These are phyloP conservation scores for Gracilariopsis chorda DNA, from an alignment of 23 red algal species.

Conservation along the genomic window DNA sequence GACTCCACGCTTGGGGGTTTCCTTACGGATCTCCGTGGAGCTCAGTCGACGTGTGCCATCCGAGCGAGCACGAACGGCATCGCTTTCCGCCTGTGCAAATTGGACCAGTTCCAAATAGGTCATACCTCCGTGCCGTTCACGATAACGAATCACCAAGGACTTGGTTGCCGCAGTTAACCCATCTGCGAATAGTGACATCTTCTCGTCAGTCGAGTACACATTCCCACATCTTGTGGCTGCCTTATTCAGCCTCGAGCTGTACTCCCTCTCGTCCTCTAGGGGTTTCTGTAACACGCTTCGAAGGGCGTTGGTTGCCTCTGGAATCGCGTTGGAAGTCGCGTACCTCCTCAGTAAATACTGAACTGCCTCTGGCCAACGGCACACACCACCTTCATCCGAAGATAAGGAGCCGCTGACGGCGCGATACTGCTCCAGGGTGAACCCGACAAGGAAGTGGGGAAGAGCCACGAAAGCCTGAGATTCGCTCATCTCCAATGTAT, in stretches of 20 bases:
- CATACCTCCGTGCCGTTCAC: not conserved
- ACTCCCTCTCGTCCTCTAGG: not conserved
- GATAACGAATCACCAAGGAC: not conserved
- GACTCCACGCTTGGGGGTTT: no score
- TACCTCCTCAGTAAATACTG: slow-evolving; percentile 13
- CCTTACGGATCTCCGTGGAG: no score
- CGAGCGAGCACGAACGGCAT: not conserved
- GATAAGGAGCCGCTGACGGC: not conserved
- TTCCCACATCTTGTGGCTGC: slow-evolving; percentile 11
- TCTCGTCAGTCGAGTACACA: not conserved
- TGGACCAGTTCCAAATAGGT: not conserved
- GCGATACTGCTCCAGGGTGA: not conserved
- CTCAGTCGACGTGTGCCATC: no score
- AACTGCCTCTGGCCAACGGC: not conserved
- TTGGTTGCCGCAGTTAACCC: not conserved
- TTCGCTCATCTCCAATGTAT: not conserved
- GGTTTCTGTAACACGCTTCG: not conserved
- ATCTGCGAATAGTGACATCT: not conserved
- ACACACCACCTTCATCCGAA: not conserved
- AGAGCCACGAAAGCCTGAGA: slow-evolving; percentile 11
- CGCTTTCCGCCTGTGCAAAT: not conserved
- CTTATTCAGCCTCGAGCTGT: not conserved
- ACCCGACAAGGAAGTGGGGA: not conserved
- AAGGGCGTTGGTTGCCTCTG: not conserved
- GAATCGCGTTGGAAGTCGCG: not conserved